A percentile compares a stretch with the other conserved stretches of the same genome.
Conservation (phyloP, 2,329 filamentous ascomycete species). For the Ceratocystis eucalypticola region DNA sequence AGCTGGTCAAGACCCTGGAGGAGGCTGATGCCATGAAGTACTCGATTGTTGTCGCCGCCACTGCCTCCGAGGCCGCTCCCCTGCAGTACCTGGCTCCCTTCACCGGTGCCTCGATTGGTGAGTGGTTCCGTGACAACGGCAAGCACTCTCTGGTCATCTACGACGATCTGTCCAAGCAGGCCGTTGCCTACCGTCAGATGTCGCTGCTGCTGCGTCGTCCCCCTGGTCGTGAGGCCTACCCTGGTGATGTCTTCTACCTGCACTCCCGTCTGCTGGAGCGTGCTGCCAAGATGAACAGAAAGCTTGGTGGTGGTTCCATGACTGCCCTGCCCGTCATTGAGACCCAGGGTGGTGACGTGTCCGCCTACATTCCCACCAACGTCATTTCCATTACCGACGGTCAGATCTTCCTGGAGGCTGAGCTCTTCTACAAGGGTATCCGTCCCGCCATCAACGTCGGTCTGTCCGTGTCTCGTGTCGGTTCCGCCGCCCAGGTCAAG, state of each 20-base stretch:
- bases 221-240: constrained; percentile 97
- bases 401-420: constrained; percentile 98
- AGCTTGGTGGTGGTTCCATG: constrained; percentile 87
- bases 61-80: constrained; percentile 90
- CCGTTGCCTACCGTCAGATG: constrained; percentile 97
- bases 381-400: constrained; percentile 99
- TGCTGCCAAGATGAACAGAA: constrained; percentile 97
- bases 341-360: constrained; percentile 99
- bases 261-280: constrained; percentile 98
- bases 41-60: constrained; percentile 83
- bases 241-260: constrained; percentile 98
- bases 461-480: constrained; percentile 99
- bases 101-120: constrained; percentile 49
- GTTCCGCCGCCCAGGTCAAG: constrained; percentile 98
- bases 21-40: constrained; percentile 99
- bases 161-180: constrained; percentile 96
- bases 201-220: constrained; percentile 94
- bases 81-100: constrained; percentile 91
- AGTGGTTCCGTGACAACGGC: constrained; percentile 71
- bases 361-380: constrained; percentile 99
- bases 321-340: constrained; percentile 97
- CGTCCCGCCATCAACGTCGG: constrained; percentile 99
- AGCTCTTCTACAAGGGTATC: constrained; percentile 99
- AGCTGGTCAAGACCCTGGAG: constrained; percentile 99
- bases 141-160: constrained; percentile 83